Percentiles rank a stretch among this genome's conserved stretches.
Evolutionary conservation across 352 stramenopile species (phyloP).

Genomic region (Phytophthora brassicae): DNA sequence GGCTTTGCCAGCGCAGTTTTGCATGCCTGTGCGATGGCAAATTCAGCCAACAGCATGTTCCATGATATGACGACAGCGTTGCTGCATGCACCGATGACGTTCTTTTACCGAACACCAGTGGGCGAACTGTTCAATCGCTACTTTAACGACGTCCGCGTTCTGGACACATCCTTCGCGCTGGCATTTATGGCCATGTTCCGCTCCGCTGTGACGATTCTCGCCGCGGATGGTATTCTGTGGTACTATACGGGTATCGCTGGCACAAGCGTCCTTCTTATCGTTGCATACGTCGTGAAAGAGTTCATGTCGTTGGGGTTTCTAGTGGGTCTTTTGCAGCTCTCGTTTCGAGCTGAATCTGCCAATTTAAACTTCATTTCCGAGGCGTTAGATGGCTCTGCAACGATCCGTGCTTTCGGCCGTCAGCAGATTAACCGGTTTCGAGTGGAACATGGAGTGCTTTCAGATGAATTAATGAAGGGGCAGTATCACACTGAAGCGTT

Average conservation of each 20-base stretch:
- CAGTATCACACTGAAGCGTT: constrained; percentile 31
- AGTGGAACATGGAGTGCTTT: constrained; percentile 32
- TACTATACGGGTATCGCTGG: constrained; percentile 39
- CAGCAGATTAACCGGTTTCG: constrained; percentile 34
- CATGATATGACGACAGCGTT: constrained; percentile 47
- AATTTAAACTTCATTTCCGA: constrained; percentile 53
- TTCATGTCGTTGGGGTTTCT: constrained; percentile 35
- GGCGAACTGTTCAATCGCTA: constrained; percentile 51
- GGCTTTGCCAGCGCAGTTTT: constrained; percentile 39
- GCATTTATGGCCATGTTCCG: constrained; percentile 40
- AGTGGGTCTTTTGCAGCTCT: constrained; percentile 37
- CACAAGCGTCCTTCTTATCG: constrained; percentile 34
- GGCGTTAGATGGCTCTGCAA: constrained; percentile 35
- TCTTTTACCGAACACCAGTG: constrained; percentile 51
- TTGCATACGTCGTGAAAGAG: constrained; percentile 41
- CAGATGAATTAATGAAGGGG: constrained; percentile 35
- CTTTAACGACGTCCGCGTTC: constrained; percentile 36
- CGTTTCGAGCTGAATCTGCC: constrained; percentile 33
- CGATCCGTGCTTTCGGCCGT: constrained; percentile 40
- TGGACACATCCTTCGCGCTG: constrained; percentile 31
- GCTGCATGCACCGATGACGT: constrained; percentile 42
- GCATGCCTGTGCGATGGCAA: constrained; percentile 33
- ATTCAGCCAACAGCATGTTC: constrained; percentile 41
- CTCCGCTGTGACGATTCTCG: constrained; percentile 30
- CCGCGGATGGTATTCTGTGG: constrained; percentile 35